Evolutionary conservation across 208 protist genomes (phyloP).

Genomic region (Leptomonas seymouri): DNA sequence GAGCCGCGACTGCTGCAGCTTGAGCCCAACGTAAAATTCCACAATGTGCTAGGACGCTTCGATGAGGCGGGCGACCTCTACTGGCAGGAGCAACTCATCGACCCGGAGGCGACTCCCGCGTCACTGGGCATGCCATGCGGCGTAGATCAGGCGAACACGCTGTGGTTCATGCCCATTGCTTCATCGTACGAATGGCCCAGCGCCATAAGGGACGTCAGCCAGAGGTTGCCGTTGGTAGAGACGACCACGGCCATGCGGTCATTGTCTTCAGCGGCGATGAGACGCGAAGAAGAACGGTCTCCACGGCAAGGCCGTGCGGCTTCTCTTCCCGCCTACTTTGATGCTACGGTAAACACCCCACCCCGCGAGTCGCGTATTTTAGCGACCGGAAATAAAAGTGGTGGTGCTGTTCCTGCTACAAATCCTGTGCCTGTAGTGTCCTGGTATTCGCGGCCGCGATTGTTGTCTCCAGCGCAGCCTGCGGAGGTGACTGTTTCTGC

Average conservation of each 20-base stretch:
- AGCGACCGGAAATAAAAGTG: no score
- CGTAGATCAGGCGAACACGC: constrained; percentile 35
- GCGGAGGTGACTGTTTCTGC: background rate
- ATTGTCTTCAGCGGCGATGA: background rate
- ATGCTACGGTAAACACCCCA: background rate
- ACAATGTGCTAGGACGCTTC: constrained; percentile 48
- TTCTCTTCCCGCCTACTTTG: constrained; percentile 22
- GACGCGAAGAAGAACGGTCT: background rate
- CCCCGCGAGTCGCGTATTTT: background rate
- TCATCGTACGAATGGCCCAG: constrained; percentile 2
- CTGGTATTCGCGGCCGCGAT: constrained; percentile 26
- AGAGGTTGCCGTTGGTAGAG: constrained; percentile 11
- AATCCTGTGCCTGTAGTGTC: background rate
- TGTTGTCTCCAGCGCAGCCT: constrained; percentile 16
- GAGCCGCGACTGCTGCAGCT: constrained; percentile 54
- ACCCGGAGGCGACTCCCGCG: constrained; percentile 31
- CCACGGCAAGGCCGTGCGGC: constrained; percentile 1
- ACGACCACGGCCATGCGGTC: constrained; percentile 9
- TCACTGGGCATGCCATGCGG: constrained; percentile 42
- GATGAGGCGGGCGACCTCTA: constrained; percentile 31
- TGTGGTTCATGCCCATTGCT: constrained; percentile 31
- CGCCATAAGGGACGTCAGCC: background rate
- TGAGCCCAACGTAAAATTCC: constrained; percentile 42
- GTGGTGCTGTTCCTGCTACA: background rate
- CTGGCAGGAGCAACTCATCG: constrained; percentile 36